phyloP scores from a whole-genome alignment of 169 alveolate species.

The Cryptosporidium ubiquitum region DNA sequence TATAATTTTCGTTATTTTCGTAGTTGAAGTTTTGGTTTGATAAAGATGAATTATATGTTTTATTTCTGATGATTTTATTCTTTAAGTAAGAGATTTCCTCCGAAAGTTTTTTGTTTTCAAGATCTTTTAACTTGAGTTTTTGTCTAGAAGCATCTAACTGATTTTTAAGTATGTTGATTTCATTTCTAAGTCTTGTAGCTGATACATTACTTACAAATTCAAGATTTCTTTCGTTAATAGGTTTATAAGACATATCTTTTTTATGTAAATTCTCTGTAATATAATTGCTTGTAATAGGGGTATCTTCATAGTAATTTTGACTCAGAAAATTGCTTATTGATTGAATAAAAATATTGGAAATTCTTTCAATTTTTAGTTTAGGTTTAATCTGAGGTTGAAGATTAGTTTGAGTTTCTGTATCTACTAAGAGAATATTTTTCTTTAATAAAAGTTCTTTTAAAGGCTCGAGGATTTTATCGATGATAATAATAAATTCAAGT shows the following conservation, averaged over 20 bases:
- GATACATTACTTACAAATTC: slow-evolving; percentile 28
- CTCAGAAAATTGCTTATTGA: slow-evolving; percentile 3
- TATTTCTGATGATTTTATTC: slow-evolving; percentile 34
- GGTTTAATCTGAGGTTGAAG: neutral
- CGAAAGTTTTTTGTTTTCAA: slow-evolving; percentile 27
- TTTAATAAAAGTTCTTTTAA: neutral
- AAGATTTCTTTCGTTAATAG: slow-evolving; percentile 9
- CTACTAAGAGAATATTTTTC: neutral
- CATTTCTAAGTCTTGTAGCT: slow-evolving; percentile 57
- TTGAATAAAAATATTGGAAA: slow-evolving; percentile 32
- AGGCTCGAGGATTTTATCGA: neutral
- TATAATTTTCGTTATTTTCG: neutral
- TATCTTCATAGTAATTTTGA: slow-evolving; percentile 3
- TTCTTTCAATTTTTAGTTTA: neutral
- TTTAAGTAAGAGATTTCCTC: slow-evolving; percentile 45
- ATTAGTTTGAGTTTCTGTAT: slow-evolving; percentile 14
- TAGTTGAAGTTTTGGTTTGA: neutral
- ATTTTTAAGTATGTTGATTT: slow-evolving; percentile 34
- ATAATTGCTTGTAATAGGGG: neutral
- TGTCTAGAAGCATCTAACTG: slow-evolving; percentile 50
- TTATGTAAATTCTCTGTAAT: neutral
- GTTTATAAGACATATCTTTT: neutral
- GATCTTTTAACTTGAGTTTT: slow-evolving; percentile 21
- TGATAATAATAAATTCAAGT: neutral
- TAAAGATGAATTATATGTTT: neutral